Base-by-base conservation (phyloP, 495 filamentous ascomycete genomes). In the Penicilliopsis zonata region DNA sequence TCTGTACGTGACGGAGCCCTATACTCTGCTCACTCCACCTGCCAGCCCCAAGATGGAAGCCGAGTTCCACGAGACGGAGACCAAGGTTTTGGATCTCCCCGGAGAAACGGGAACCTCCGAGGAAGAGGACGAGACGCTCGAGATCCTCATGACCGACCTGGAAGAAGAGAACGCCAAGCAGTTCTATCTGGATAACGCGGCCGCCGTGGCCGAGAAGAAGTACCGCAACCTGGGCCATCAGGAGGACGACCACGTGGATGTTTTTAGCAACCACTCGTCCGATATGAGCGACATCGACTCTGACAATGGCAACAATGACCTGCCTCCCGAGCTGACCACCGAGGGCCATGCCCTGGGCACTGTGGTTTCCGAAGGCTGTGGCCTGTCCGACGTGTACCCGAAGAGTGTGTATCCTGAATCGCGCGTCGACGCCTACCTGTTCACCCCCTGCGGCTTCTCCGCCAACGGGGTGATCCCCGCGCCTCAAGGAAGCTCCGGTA, bases 111-210 rank as follows among this genome's bases (percentile, higher is more conserved):
- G 61, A n/a, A 49, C 52, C 10, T 45, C 58, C 19, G 55, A 65
- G 27, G 62, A 62, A 27, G 50, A 65, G 33, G 92, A 99, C 50
- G 92, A 99, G 67, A 99, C 92, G 13, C 59, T 99, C 18, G 92
- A 99, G 67, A 74, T 99, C 33, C 63, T 99, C 45, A 99, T 99
- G 92, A 99, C 90, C 34, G 92, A 99, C 50, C 65, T 99, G 36
- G 90, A 96, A 34, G 75, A 76, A 47, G 73, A 83, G 53, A 88
- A 87, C 60, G 86, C 92, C 24, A 85, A 87, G 64, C 85, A 96
- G 54, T 99, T 94, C 59, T 96, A 94, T 58, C 74, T 94, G 38
- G 84, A 86, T 41, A 70, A 92, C 57, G 92, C 90, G 58, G 86
- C 78, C 71, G 76, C 76, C 55, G 79, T 87, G 64, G 90, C 90